Conservation (phyloP, 768 basidiomycete genomes). For the Tulasnella sp. region DNA sequence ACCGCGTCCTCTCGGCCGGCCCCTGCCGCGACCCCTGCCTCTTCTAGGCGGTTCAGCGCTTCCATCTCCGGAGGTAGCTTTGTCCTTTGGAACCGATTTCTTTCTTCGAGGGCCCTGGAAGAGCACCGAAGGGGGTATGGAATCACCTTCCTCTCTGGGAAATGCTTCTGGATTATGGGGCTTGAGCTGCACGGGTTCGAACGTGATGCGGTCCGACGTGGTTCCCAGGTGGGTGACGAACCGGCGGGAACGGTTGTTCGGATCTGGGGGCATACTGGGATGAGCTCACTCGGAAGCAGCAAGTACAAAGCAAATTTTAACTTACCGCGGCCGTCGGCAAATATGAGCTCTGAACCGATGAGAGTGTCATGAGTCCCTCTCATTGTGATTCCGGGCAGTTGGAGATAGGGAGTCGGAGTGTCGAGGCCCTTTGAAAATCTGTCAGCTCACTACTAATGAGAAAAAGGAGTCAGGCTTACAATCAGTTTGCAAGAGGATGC, state of each 20-base stretch:
- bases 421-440: conserved; percentile 59
- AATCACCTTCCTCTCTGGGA: neutral
- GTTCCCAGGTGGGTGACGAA: conserved; percentile 55
- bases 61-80: conserved; percentile 37
- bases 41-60: conserved; percentile 34
- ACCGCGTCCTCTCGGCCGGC: conserved; percentile 16
- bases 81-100: conserved; percentile 24
- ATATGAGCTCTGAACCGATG: conserved; percentile 72
- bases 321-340: conserved; percentile 60
- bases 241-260: conserved; percentile 48
- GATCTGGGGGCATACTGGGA: conserved; percentile 37
- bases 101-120: conserved; percentile 17
- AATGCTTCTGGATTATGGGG: neutral
- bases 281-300: conserved; percentile 33
- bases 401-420: conserved; percentile 70
- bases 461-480: conserved; percentile 45
- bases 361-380: conserved; percentile 65
- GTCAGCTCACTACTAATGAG: neutral
- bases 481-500: conserved; percentile 68
- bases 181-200: conserved; percentile 52
- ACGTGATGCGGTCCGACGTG: conserved; percentile 66
- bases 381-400: conserved; percentile 70
- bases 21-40: conserved; percentile 34
- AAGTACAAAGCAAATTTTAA: neutral
- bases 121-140: conserved; percentile 27